phyloP scores from a whole-genome alignment of 495 filamentous ascomycete genomes.

The Viridothelium virens region DNA sequence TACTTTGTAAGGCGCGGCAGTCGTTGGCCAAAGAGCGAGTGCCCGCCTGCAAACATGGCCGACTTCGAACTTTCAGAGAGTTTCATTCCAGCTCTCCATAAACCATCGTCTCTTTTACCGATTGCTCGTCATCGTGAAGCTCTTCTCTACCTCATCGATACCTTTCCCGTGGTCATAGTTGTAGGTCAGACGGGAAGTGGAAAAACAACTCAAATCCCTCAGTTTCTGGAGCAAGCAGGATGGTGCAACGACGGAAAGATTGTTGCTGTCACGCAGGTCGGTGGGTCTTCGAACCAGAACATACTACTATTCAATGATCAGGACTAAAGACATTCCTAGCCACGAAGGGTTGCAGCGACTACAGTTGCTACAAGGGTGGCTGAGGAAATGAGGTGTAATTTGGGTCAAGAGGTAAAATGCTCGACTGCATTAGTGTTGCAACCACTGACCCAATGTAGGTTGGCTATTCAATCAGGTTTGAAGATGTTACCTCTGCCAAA shows the following conservation, averaged over 20 bases:
- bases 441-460: slow-evolving; percentile 39
- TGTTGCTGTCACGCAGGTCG: slow-evolving; percentile 86
- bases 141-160: slow-evolving; percentile 39
- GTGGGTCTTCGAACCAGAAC: slow-evolving; percentile 22
- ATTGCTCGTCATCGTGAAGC: slow-evolving; percentile 37
- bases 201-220: slow-evolving; percentile 44
- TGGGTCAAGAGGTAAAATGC: slow-evolving; percentile 64
- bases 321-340: slow-evolving; percentile 43
- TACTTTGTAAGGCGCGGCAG: background rate
- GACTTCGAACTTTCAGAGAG: slow-evolving; percentile 14
- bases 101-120: slow-evolving; percentile 37
- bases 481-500: slow-evolving; percentile 80
- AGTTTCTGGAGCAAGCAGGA: slow-evolving; percentile 50
- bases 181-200: slow-evolving; percentile 40
- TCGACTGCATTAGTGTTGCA: background rate
- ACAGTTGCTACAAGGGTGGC: slow-evolving; percentile 87
- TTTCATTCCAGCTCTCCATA: slow-evolving; percentile 30
- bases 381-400: slow-evolving; percentile 80
- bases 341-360: slow-evolving; percentile 84
- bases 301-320: background rate
- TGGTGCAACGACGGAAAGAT: slow-evolving; percentile 79
- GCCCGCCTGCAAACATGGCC: background rate
- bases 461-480: slow-evolving; percentile 93
- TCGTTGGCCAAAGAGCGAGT: too few relatives aligned
- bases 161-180: slow-evolving; percentile 37